Conservation (phyloP, 306 rosid species). For the Canavalia ensiformis region DNA sequence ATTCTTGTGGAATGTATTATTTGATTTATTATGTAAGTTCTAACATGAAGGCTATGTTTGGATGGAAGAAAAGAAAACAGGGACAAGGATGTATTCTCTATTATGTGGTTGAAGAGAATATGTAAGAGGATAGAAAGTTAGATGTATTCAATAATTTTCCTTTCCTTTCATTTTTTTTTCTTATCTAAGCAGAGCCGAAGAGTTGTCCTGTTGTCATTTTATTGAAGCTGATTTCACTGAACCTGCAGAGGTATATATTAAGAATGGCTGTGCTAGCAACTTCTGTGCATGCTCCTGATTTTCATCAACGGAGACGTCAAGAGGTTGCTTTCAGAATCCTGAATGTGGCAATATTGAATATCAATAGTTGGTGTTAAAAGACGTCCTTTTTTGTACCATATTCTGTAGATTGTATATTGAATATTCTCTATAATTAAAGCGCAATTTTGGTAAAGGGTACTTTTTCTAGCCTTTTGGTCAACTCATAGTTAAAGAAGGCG, state of each 20-base stretch:
- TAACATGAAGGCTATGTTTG: not conserved
- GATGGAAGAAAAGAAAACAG: too few species aligned
- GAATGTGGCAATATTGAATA: not conserved
- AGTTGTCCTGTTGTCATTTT: slow-evolving; percentile 25
- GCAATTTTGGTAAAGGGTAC: not conserved
- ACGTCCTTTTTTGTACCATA: not conserved
- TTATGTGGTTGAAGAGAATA: too few species aligned
- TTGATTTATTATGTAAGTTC: slow-evolving; percentile 9
- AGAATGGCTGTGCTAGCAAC: slow-evolving; percentile 8
- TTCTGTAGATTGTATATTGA: not conserved
- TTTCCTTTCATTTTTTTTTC: too few species aligned
- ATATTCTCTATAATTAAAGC: not conserved
- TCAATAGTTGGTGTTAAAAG: not conserved
- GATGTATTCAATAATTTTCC: too few species aligned
- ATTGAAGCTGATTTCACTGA: slow-evolving; percentile 22
- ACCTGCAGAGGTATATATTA: not conserved
- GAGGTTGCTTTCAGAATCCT: slow-evolving; percentile 31
- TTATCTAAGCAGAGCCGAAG: not conserved
- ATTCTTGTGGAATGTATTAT: slow-evolving; percentile 31
- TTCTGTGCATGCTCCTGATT: not conserved
- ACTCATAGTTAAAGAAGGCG: too few species aligned
- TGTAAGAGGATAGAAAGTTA: too few species aligned
- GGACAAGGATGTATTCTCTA: too few species aligned
- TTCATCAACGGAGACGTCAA: slow-evolving; percentile 11
- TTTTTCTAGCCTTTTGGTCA: too few species aligned